Base-by-base conservation (phyloP, 179 eudicot species). In the Spergularia azorica region DNA sequence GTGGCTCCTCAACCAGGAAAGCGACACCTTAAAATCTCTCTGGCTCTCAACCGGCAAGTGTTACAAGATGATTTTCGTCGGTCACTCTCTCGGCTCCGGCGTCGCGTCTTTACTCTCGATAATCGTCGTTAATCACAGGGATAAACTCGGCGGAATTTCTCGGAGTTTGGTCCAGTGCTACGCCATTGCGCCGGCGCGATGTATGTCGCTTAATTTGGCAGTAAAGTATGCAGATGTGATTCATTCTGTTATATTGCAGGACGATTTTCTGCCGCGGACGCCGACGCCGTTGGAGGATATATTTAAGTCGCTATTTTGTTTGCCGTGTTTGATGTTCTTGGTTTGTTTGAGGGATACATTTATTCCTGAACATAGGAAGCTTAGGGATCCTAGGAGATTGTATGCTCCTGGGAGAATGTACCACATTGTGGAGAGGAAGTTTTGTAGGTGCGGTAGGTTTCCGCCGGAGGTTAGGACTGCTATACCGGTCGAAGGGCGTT, bases 331-430 rank as follows among this genome's bases (percentile, higher is more conserved):
- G 74, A 78, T 95, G 78, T 90, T 90, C 70, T 70, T 85, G 75
- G 78, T 91, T 65, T 95, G 98, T 87, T 85, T 93, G 91, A 87
- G 95, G 58, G 98, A 95, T 85, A 95, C 98, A 54, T 91, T 95
- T 83, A 84, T 91, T 71, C 90, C 93, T 10, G 97, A 95, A 76
- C 90, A 86, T 12, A 84, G 89, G 73, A 93, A 91, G 85, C 95
- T 93, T 73, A 83, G 84, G 82, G 98, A 95, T 86, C 97, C 96
- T 43, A 89, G 98, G 83, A 79, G 98, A 76, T 81, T 95, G 16
- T 95, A 95, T 87, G 97, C 98, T 65, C 98, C 98, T 60, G 98
- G 98, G 50, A 88, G 98, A 77, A 86, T 95, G 86, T 95, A 89
- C 84, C 98, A 95, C 79, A 90, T 95, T 56, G 98, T 95, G 21